phyloP scores from a whole-genome alignment of 768 basidiomycete genomes.

The Amanita pseudoporphyria region DNA sequence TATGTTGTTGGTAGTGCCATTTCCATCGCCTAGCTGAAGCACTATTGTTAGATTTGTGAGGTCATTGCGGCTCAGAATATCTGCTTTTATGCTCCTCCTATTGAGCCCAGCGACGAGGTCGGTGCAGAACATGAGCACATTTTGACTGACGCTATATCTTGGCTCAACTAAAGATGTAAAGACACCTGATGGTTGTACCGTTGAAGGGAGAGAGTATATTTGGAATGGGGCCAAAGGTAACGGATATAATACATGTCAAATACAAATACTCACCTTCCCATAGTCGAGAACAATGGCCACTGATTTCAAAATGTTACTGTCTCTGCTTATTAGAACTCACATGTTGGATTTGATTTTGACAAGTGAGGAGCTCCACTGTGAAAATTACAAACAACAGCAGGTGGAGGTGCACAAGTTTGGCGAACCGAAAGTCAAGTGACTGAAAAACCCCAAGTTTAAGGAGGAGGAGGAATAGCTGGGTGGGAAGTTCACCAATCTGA shows the following conservation, averaged over 20 bases:
- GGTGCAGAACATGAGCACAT: slow-evolving; percentile 86
- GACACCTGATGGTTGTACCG: slow-evolving; percentile 80
- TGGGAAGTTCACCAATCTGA: slow-evolving; percentile 97
- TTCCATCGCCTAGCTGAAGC: slow-evolving; percentile 6
- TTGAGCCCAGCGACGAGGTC: too few relatives aligned
- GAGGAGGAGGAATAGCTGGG: too few relatives aligned
- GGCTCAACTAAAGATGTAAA: too few relatives aligned
- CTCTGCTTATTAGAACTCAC: slow-evolving; percentile 90
- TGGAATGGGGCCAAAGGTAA: slow-evolving; percentile 99
- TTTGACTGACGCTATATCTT: slow-evolving; percentile 91
- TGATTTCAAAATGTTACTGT: slow-evolving; percentile 96
- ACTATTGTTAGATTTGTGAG: slow-evolving; percentile 45
- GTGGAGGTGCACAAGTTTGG: slow-evolving; percentile 99
- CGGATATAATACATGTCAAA: slow-evolving; percentile 11
- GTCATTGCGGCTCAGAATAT: too few relatives aligned
- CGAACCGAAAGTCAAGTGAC: slow-evolving; percentile 96
- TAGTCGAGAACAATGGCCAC: too few relatives aligned
- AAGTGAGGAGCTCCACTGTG: slow-evolving; percentile 93
- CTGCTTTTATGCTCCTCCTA: too few relatives aligned
- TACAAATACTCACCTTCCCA: neutral
- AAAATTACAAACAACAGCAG: slow-evolving; percentile 95
- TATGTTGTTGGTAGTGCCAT: slow-evolving; percentile 28
- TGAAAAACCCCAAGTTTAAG: slow-evolving; percentile 99
- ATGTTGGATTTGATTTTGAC: too few relatives aligned
- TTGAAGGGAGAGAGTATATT: slow-evolving; percentile 98